Conservation (phyloP, 1,284 basidiomycete species). For the Takashimella koratensis region DNA sequence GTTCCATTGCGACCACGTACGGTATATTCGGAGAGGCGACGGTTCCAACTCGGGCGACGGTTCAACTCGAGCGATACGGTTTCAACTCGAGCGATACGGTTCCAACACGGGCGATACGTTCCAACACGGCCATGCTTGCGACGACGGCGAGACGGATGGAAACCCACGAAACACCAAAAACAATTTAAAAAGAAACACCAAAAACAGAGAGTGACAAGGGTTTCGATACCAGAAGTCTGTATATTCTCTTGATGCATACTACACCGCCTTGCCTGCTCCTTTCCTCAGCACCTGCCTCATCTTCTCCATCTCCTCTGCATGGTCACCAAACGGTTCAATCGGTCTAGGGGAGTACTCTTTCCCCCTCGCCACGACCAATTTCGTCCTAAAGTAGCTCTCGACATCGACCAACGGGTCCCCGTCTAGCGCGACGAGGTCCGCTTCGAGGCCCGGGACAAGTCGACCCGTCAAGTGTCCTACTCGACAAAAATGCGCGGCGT, state of each 20-base stretch:
- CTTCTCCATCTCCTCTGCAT: not conserved
- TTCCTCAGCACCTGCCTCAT: constrained; percentile 1
- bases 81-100: too few relatives aligned
- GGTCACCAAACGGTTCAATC: not conserved
- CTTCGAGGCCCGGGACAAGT: not conserved
- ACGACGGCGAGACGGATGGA: too few relatives aligned
- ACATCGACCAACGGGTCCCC: not conserved
- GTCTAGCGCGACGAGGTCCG: not conserved
- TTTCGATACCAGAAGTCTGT: too few relatives aligned
- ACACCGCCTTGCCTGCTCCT: not conserved
- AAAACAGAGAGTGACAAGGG: too few relatives aligned
- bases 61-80: too few relatives aligned
- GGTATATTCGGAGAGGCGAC: too few relatives aligned
- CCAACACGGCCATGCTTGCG: too few relatives aligned
- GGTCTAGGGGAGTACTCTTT: not conserved
- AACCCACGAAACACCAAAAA: too few relatives aligned
- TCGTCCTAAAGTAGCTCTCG: not conserved
- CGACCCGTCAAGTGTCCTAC: not conserved
- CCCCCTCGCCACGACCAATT: not conserved
- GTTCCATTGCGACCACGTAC: too few relatives aligned
- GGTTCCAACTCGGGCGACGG: too few relatives aligned
- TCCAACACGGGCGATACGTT: too few relatives aligned
- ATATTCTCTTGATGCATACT: not conserved
- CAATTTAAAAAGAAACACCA: too few relatives aligned
- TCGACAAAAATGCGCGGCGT: not conserved